These are phyloP conservation scores for Bromus sterilis DNA, from an alignment of 176 grass and related monocot genomes.

Conservation along the genomic window DNA sequence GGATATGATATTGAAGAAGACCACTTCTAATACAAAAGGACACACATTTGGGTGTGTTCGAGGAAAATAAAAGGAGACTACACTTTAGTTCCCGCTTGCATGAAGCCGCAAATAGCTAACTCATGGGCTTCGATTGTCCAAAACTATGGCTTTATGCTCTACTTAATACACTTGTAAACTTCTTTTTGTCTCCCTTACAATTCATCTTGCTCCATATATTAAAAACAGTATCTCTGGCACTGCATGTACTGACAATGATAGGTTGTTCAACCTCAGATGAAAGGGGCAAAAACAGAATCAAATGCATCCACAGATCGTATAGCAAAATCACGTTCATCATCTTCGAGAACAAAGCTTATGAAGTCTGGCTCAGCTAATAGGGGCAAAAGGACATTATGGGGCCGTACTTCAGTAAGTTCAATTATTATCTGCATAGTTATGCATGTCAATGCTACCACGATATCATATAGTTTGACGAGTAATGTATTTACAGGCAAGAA, in stretches of 20 bases:
- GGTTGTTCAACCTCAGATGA: constrained; percentile 9
- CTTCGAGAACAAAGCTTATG: constrained; percentile 29
- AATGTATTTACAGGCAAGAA: constrained; percentile 68
- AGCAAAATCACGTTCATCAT: constrained; percentile 26
- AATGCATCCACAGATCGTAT: constrained; percentile 27
- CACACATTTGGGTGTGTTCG: neutral
- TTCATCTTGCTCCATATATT: constrained; percentile 17
- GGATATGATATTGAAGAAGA: neutral
- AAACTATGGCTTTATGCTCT: neutral
- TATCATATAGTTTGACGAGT: constrained; percentile 24
- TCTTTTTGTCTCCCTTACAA: constrained; percentile 6
- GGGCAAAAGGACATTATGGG: constrained; percentile 63
- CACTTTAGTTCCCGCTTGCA: neutral
- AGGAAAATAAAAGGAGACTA: neutral
- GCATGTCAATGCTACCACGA: constrained; percentile 10
- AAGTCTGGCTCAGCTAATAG: constrained; percentile 21
- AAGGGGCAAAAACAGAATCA: constrained; percentile 24
- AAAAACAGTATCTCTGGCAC: constrained; percentile 16
- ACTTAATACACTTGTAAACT: constrained; percentile 19
- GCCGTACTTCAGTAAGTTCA: constrained; percentile 85
- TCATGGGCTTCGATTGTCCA: constrained; percentile 4
- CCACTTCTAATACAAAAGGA: neutral
- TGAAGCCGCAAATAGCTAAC: neutral
- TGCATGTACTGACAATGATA: constrained; percentile 27
- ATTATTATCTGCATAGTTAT: constrained; percentile 12